phyloP scores from a whole-genome alignment of 2,329 filamentous ascomycete genomes.

The Talaromyces rugulosus region DNA sequence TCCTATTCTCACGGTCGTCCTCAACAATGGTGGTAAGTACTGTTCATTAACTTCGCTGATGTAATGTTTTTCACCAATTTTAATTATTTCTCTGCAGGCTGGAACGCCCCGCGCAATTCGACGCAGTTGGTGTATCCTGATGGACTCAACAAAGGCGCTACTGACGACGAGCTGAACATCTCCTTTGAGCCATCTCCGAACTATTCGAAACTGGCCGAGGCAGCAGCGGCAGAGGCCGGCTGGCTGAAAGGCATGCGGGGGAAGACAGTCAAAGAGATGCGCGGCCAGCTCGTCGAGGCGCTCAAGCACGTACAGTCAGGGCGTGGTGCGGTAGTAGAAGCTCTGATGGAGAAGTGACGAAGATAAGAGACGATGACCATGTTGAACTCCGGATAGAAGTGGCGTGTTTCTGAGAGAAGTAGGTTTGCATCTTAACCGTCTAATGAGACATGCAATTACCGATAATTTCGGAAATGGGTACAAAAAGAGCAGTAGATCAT shows the following conservation, averaged over 20 bases:
- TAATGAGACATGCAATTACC: background rate
- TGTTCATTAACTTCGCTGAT: background rate
- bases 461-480: background rate
- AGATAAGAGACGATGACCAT: background rate
- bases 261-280: background rate
- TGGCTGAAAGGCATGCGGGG: background rate
- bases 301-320: background rate
- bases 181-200: slow-evolving; percentile 2
- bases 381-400: background rate
- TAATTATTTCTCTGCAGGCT: background rate
- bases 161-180: slow-evolving; percentile 6
- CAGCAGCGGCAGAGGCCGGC: background rate
- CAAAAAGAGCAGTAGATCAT: background rate
- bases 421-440: background rate
- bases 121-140: slow-evolving; percentile 5
- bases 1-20: slow-evolving; percentile 7
- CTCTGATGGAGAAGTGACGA: background rate
- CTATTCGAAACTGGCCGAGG: slow-evolving; percentile 2
- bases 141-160: slow-evolving; percentile 5
- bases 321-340: background rate
- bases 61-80: background rate
- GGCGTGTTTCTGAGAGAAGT: background rate
- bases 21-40: slow-evolving; percentile 8
- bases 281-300: background rate
- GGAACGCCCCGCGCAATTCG: slow-evolving; percentile 8